Conservation (phyloP, 148 eudicot genomes). For the Rhododendron kiyosumense region DNA sequence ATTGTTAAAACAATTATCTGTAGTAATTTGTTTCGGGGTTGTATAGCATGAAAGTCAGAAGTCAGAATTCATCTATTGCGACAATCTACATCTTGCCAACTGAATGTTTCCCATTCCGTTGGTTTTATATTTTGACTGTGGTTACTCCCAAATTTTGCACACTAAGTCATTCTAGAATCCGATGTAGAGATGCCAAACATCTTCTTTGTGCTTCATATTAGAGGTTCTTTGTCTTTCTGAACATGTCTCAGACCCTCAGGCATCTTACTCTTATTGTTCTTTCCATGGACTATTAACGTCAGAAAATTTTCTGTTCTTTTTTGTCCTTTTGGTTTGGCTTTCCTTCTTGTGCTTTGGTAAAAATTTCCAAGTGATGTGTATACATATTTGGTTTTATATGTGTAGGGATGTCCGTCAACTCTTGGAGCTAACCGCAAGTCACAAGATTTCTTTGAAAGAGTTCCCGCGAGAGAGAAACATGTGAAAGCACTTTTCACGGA, state of each 20-base stretch:
- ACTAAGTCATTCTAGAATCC: background rate
- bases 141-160: background rate
- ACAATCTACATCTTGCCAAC: background rate
- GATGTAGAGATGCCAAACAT: background rate
- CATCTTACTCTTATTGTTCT: background rate
- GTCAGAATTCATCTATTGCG: background rate
- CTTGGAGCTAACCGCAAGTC: conserved; percentile 97
- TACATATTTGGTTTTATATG: conserved; percentile 17
- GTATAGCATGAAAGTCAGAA: background rate
- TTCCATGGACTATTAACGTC: background rate
- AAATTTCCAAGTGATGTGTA: background rate
- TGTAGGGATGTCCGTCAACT: conserved; percentile 95
- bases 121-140: background rate
- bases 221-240: background rate
- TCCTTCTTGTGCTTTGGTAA: conserved; percentile 5
- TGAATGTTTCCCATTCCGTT: background rate
- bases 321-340: background rate
- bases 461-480: conserved; percentile 83
- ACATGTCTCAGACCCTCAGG: background rate
- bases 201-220: background rate
- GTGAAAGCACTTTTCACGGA: conserved; percentile 86
- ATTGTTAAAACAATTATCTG: background rate
- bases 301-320: no score
- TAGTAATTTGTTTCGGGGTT: background rate
- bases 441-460: conserved; percentile 92